Base-by-base conservation (phyloP, 225 moss, liverwort and hornwort species). In the Ulota crispa region DNA sequence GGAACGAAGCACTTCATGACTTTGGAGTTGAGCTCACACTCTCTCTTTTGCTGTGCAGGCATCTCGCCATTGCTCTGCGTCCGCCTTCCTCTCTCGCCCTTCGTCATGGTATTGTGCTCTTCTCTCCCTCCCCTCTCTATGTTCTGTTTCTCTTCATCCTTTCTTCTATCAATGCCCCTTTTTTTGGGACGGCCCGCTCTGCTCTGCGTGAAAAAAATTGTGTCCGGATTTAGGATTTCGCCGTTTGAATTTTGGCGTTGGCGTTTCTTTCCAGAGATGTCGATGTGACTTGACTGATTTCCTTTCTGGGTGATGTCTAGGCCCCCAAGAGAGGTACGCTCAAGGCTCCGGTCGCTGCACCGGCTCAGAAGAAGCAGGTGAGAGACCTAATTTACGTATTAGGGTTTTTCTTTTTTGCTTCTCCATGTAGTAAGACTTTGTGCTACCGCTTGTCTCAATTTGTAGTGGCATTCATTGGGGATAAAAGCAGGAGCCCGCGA, bases 281-380 rank as follows among this genome's bases (percentile, higher is more conserved):
- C 23, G 23, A 32, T 30, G 32, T 83, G 23, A 76, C 60, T 32
- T 83, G 23, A 76, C 60, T 32, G 16, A 7, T 52, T 42, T 42
- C 16, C 24, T 61, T 19, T 60, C 13, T 76, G 27, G 2, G 13
- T 81, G 65, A 4, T 89, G 74, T 74, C 47, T 84, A 94, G 92
- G 95, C 95, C 66, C 95, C 93, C 18, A 95, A 91, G 85, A 85
- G 89, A 86, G 95, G 93, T 68, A 93, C 84, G 14, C 42, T 93
- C 75, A 93, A 92, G 85, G 45, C 92, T 13, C 41, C 91, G 6
- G 79, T 82, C 41, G 86, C 93, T 56, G 87, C 91, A 12, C 92
- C 92, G 3, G 90, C 75, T 64, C 86, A 88, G 86, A 92, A 93
- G 89, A 93, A 93, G 85, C 89, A 92, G 90, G 92, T 90, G 59